Conservation (phyloP, 352 stramenopile species). For the Phytophthora macrochlamydospora region DNA sequence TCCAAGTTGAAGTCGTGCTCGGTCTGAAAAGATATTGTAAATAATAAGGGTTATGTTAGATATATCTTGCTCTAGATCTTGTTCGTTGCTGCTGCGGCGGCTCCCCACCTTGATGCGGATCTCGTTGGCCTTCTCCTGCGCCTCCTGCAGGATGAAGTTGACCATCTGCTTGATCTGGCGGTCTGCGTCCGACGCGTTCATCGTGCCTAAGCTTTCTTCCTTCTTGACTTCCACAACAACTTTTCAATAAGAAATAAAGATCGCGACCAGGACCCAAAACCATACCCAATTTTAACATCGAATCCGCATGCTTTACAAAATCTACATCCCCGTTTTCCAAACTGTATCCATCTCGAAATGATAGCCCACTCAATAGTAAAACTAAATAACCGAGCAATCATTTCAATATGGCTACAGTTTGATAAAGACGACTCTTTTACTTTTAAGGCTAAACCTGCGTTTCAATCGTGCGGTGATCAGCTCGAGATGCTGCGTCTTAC, state of each 20-base stretch:
- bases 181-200: constrained; percentile 87
- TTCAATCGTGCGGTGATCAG: too few species aligned
- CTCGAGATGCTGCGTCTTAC: background rate
- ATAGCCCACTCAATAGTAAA: too few species aligned
- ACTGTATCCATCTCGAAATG: too few species aligned
- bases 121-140: constrained; percentile 99
- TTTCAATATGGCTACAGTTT: too few species aligned
- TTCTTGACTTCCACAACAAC: constrained; percentile 8
- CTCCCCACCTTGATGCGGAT: constrained; percentile 94
- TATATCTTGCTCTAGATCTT: background rate
- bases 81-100: background rate
- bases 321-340: too few species aligned
- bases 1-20: constrained; percentile 99
- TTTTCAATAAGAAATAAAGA: too few species aligned
- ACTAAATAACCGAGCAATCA: too few species aligned
- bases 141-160: constrained; percentile 99
- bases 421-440: too few species aligned
- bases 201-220: constrained; percentile 31
- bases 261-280: constrained; percentile 5
- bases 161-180: constrained; percentile 96
- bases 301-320: background rate
- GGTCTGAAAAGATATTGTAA: constrained; percentile 70
- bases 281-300: background rate
- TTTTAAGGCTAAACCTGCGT: too few species aligned
- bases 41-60: background rate